Conservation (phyloP, 2,329 filamentous ascomycete species). For the Talaromyces piceae region DNA sequence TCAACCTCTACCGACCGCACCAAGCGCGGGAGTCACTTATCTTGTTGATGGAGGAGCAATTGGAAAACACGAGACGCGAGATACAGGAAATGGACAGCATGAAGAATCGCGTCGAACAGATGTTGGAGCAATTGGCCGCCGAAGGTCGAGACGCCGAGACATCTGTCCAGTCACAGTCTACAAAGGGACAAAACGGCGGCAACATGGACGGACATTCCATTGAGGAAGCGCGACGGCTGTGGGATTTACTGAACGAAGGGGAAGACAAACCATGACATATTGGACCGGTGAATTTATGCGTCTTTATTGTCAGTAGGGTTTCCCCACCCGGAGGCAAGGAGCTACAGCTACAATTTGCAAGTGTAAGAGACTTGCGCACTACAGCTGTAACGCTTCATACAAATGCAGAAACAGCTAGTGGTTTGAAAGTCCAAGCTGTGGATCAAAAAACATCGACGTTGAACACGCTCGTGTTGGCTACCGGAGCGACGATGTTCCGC, state of each 20-base stretch:
- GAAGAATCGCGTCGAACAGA: constrained; percentile 56
- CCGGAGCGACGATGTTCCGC: neutral
- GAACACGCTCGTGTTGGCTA: neutral
- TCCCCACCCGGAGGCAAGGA: neutral
- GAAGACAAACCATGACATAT: constrained; percentile 7
- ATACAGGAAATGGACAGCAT: constrained; percentile 69
- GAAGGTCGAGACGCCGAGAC: constrained; percentile 22
- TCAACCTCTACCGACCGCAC: constrained; percentile 91
- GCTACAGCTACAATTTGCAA: neutral
- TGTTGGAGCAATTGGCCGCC: constrained; percentile 27
- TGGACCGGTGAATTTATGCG: neutral
- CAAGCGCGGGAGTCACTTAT: constrained; percentile 86
- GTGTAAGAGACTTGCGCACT: neutral
- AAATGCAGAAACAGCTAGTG: too few species aligned
- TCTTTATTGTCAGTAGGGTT: neutral
- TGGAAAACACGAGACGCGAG: constrained; percentile 65
- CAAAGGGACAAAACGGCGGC: constrained; percentile 8
- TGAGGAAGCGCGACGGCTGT: constrained; percentile 28
- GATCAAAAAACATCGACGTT: neutral
- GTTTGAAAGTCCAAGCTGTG: too few species aligned
- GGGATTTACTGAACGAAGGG: constrained; percentile 33
- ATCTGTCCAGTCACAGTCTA: constrained; percentile 1
- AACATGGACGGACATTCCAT: constrained; percentile 14
- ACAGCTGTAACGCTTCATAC: too few species aligned
- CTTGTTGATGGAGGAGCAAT: constrained; percentile 75